Base-by-base conservation (phyloP, 768 basidiomycete genomes). In the Melanogaster broomeanus region DNA sequence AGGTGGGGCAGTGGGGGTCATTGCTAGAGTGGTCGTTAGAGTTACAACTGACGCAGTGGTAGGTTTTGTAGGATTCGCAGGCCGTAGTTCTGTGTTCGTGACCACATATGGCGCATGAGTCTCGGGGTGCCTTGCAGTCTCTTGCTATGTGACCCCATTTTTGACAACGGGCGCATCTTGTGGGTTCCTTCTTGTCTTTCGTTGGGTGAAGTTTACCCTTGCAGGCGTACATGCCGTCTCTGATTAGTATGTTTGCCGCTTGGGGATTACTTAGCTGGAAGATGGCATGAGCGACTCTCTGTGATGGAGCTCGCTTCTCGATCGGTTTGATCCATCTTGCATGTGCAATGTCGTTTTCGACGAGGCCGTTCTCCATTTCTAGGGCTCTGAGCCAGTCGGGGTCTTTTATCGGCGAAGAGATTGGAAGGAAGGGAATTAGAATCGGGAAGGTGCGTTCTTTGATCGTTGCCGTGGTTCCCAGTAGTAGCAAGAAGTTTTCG, bases 171-270 rank as follows among this genome's bases (percentile, higher is more conserved):
- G 28, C 27, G 9, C 51, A 56, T 3, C 27, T 7, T 0, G 53
- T 10, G 2, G 47, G 51, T 4, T 56, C 42, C 2, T n/a, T 39
- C 0, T 40, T 44, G 0, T 56, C 55, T 12, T 56, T 49, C 0
- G 5, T 5, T 0, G 55, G 46, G 25, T 52, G 55, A 0, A 56
- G 47, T 9, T 48, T 52, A 11, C 33, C 47, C 12, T 44, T 52
- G 0, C n/a, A 4, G 2, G 44, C 2, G 1, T 18, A 44, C 0
- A 52, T 9, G 0, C 47, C n/a, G 2, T 56, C 47, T 0, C n/a
- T 5, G 1, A 56, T 2, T 0, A 56, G 21, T 2, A 3, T 2
- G 22, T 56, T 56, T 0, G 42, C 38, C 0, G 37, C 3, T 0
- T 12, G 5, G 0, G 30, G 37, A 0, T 39, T 13, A 1, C 27